Evolutionary conservation across 208 protist species (phyloP), one percentile per base, ranked within the genome.

Genomic region (Wallacemonas rigidus): DNA sequence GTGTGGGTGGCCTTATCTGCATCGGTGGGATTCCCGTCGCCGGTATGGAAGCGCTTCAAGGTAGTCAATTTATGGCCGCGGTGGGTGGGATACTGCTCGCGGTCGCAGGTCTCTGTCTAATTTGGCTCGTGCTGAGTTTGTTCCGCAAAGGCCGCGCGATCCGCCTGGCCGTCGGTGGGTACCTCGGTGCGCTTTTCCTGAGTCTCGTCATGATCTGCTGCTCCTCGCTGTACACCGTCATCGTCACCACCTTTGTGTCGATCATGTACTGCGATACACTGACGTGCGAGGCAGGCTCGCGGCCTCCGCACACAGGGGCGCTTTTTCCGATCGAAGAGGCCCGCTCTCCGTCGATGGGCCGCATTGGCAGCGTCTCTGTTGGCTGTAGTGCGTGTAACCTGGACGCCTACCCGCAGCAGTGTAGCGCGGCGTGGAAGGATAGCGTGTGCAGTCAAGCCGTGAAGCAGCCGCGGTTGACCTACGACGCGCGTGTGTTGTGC

Each of bases 141-240:
- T 90, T 81, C 67, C 67, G 54, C 9, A 26, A 36, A 3, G 86
- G 90, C 9, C 81, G 90, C 57, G 1, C 44, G 53, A 36, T 82
- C 26, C 70, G 74, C 44, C 15, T 71, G 15, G 64, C 3, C n/a
- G 55, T 89, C 51, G 58, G 69, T 17, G 53, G 69, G 5, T 67
- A 60, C n/a, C 17, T 75, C 17, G 44, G 71, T 6, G 45, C 39
- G 11, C 35, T 77, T 8, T 54, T 86, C 11, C 60, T 91, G 5
- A 69, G 54, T 9, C 65, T 88, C 8, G 14, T 87, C 14, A 54
- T 92, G 53, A 78, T 85, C 58, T 38, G 50, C 43, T 73, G 77
- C 44, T 86, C 76, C 38, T 41, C 88, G 26, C 71, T 91, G 41
- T 95, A 92, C 81, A 90, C 72, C 67, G 83, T 70, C 61, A 79